Base-by-base conservation (phyloP, 129 eudicot genomes). In the Flaveria brownii region DNA sequence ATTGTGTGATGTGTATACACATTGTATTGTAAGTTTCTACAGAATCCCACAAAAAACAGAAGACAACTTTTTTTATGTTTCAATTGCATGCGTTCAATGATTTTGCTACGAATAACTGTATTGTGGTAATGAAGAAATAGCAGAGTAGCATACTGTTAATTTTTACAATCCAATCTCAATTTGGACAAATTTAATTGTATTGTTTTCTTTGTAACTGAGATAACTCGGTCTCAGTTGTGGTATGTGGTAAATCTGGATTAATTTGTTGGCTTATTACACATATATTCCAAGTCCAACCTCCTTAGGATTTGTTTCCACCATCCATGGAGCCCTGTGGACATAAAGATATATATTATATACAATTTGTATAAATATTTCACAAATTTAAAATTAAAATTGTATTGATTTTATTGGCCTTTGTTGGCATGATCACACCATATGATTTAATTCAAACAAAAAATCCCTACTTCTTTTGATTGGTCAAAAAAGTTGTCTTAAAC, bases 291-390 rank as follows among this genome's bases (percentile, higher is more conserved):
- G 83, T 45, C 92, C 92, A 52, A 93, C 62, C 84, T 87, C 91
- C 84, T 90, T 90, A 0, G 98, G 98, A 50, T 93, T 71, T 64
- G 93, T 90, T 84, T 93, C 98, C 80, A 93, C 97, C 97, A 93
- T 93, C 98, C 97, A 93, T 14, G 98, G 98, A 76, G 98, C 82
- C 88, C 98, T 93, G 83, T 45, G 13, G 16, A 41, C 51, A 73
- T 28, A 65, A 61, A 41, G 17, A 5, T 36, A 4, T 30, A 30
- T 30, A 30, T 30, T 30, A 30, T 30, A 0, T 30, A 30, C 36
- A 30, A 30, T 30, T 30, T 30, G 36, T 30, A 36, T 36, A 36
- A 36, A 36, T 36, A 36, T 36, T 36, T 5, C 41, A 36, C 41
- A 36, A 36, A 36, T 7, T 36, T 36, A 5, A 36, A 36, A 36